Evolutionary conservation across 2,329 filamentous ascomycete species (phyloP), one percentile per base, ranked within the genome.

Genomic region (Conoideocrella luteorostrata): DNA sequence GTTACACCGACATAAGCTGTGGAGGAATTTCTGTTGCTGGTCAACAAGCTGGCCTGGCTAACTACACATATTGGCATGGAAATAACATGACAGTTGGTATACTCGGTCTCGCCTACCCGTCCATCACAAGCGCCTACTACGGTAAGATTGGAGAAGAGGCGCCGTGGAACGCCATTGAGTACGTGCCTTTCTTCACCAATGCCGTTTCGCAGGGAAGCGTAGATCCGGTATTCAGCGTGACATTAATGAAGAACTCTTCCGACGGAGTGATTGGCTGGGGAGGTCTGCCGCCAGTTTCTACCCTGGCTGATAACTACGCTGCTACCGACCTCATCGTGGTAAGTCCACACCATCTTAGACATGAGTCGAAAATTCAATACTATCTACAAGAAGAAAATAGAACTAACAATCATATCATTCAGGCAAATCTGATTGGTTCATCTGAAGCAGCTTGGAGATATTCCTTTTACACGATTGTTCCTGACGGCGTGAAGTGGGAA

Each of bases 381-480:
- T 32, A 10, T 20, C 18, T n/a, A 5, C 23, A 30, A 21, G 26
- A 24, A 12, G 29, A 7, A 1, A 10, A 4, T 21, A 24, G 6
- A 5, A 24, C 17, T 39, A 23, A 18, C 29, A 38, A 11, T 22
- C 37, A 51, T 10, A 50, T 32, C 28, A 37, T 23, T 17, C 10
- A 77, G 73, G 67, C 70, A 33, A 69, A 70, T 39, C 58, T 77
- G 26, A 62, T 60, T 13, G 55, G 56, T 5, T 53, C 62, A 17
- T 52, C 60, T 2, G 60, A 61, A 43, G 67, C 69, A 5, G 58
- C 67, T 1, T 72, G 60, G 57, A 56, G 66, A 46, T 70, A 71
- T 46, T 75, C 73, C 3, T 77, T 72, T 54, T 77, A 77, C 51
- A 75, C 74, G 15, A 67, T 77, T 44, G 59, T 75, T 38, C 69